Evolutionary conservation across 2,329 filamentous ascomycete species (phyloP).

Genomic region (Coniochaeta ligniaria): DNA sequence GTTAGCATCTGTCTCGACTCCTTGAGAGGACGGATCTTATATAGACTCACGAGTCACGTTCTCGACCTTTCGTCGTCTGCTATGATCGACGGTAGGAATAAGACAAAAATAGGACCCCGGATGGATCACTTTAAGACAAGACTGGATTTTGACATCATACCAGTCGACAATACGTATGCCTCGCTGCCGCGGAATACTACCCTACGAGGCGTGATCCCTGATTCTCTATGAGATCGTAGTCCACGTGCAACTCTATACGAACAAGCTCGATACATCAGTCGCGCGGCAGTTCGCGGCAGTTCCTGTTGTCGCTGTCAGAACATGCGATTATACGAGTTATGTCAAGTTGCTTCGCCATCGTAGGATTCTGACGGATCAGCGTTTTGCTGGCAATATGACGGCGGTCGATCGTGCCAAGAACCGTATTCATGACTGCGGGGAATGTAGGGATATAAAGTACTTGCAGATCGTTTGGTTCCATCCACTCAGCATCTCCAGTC

Average conservation of each 20-base stretch:
- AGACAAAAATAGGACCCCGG: background rate
- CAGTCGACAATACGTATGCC: background rate
- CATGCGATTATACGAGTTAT: background rate
- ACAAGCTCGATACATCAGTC: background rate
- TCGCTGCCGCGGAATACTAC: background rate
- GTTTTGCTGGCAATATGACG: background rate
- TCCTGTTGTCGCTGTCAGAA: background rate
- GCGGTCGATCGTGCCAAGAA: background rate
- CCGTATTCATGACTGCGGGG: slow-evolving; percentile 2
- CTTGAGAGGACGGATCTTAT: background rate
- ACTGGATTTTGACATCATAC: background rate
- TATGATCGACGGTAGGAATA: background rate
- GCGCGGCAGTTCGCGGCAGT: background rate
- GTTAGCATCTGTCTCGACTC: too few relatives aligned
- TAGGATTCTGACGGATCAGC: background rate
- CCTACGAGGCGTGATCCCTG: background rate
- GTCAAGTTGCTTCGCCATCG: background rate
- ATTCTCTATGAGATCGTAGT: background rate
- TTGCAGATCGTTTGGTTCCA: background rate
- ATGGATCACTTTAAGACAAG: background rate
- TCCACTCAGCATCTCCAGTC: background rate
- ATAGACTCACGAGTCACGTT: background rate
- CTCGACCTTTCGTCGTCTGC: background rate
- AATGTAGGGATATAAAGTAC: background rate
- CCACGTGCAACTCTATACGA: background rate